These are phyloP conservation scores for Exidia glandulosa DNA, from an alignment of 768 basidiomycete species.

Conservation along the genomic window DNA sequence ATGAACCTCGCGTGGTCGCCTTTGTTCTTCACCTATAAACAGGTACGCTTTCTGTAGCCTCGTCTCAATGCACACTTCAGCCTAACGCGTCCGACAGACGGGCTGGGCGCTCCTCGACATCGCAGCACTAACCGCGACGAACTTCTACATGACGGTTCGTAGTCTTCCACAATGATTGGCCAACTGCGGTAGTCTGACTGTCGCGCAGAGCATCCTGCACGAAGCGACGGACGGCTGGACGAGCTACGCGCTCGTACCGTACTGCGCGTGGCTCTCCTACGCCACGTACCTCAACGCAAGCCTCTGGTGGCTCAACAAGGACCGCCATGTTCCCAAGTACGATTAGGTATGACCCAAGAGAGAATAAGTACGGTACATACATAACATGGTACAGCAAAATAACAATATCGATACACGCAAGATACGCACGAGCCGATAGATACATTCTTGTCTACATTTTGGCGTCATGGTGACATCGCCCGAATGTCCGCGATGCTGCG, in stretches of 20 bases:
- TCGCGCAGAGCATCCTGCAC: conserved; percentile 28
- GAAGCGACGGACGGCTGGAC: conserved; percentile 33
- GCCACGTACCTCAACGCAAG: conserved; percentile 63
- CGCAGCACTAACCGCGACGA: conserved; percentile 38
- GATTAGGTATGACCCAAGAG: too few species aligned
- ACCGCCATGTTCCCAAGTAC: neutral
- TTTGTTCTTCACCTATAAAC: conserved; percentile 45
- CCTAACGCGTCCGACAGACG: conserved; percentile 24
- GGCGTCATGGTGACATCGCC: too few species aligned
- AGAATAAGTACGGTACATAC: too few species aligned
- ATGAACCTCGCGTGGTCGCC: conserved; percentile 55
- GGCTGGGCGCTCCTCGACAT: conserved; percentile 46
- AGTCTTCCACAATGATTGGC: neutral
- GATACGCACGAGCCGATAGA: too few species aligned
- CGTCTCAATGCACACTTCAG: neutral
- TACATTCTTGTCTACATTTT: too few species aligned
- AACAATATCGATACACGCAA: too few species aligned
- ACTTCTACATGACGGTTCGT: conserved; percentile 49
- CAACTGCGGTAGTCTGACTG: neutral
- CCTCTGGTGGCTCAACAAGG: conserved; percentile 43
- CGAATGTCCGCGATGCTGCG: too few species aligned
- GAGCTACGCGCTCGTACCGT: conserved; percentile 50
- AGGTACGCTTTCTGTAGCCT: conserved; percentile 19
- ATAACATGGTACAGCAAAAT: too few species aligned
- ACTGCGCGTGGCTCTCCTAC: conserved; percentile 55